Evolutionary conservation across 2,329 filamentous ascomycete species (phyloP), one percentile per base, ranked within the genome.

Genomic region (Tolypocladium guangdongense): DNA sequence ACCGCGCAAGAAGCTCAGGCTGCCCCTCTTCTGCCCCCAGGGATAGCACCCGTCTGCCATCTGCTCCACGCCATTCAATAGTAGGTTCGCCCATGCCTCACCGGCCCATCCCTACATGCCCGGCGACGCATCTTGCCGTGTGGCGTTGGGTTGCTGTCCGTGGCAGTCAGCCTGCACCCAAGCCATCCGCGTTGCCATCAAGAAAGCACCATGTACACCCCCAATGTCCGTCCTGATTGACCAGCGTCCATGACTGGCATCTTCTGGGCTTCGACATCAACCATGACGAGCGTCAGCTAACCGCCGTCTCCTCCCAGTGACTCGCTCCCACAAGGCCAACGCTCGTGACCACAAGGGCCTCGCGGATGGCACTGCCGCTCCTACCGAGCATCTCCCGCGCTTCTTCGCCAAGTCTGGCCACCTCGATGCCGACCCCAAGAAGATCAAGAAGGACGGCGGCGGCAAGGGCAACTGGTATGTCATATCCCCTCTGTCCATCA

Each of bases 371-470:
- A 84, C 82, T 54, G 84, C 82, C 57, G 71, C 78, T 51, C 77
- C 82, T 53, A 79, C 87, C 59, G 87, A 93, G 61, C 81, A 86
- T 64, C 75, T 95, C 32, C 92, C 93, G 66, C 89, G 90, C 66
- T 97, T 88, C 82, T 97, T 97, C 70, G 90, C 83, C 71, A 96
- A 96, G 76, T 75, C 82, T 56, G 92, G 92, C 60, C 86, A 87
- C 67, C 77, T 83, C 63, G 90, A 90, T 66, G 77, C 79, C 62
- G 88, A 95, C 66, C 92, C 93, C 57, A 90, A 89, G 72, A 93
- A 95, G 78, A 86, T 87, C 68, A 99, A 99, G 84, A 99, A 99
- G 78, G 88, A 95, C 66, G 92, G 92, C 58, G 87, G 82, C 61
- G 92, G 92, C 62, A 91, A 88, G 72, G 90, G 87, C 67, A 96